Evolutionary conservation across 2,329 filamentous ascomycete species (phyloP), one percentile per base, ranked within the genome.

Genomic region (Aspergillus fructus): DNA sequence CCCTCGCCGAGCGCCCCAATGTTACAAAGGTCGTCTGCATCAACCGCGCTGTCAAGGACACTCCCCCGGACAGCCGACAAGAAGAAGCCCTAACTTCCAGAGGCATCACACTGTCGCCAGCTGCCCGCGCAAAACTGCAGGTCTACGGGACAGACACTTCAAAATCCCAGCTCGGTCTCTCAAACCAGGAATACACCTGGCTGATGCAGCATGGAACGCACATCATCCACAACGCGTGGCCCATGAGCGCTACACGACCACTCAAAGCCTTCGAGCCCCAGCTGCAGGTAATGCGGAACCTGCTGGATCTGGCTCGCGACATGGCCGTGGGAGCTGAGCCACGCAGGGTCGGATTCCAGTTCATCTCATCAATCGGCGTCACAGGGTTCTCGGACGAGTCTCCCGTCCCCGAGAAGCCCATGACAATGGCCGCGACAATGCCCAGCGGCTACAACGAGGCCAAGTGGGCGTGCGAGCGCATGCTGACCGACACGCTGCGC

Each of bases 81-180:
- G 46, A 62, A 1, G 49, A 75, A 30, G 67, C 77, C 0, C 41
- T 78, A 12, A 27, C 49, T 13, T 49, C 59, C 5, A 65, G 64
- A 53, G 66, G 67, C 1, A 62, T 74, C 33, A 15, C 12, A 2
- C 55, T 74, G 5, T 45, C 56, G 24, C 23, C 59, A 1, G 40
- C 34, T 0, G 49, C 61, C 3, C 23, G 42, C 8, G 37, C 66
- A 1, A 83, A 82, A 58, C 50, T 83, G 0, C 54, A 47, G 2
- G 83, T 85, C 30, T 64, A 81, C 3, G 75, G 79, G 40, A 78
- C 76, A 2, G 81, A 86, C 62, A 74, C 81, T 15, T 75, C 79
- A 0, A 74, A 78, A 23, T 71, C 76, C 0, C 67, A 74, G 9
- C 75, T 88, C 1, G 84, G 84, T 0, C 73, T 88, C 0, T 59